Conservation (phyloP, 129 eudicot species). For the Smallanthus sonchifolius region DNA sequence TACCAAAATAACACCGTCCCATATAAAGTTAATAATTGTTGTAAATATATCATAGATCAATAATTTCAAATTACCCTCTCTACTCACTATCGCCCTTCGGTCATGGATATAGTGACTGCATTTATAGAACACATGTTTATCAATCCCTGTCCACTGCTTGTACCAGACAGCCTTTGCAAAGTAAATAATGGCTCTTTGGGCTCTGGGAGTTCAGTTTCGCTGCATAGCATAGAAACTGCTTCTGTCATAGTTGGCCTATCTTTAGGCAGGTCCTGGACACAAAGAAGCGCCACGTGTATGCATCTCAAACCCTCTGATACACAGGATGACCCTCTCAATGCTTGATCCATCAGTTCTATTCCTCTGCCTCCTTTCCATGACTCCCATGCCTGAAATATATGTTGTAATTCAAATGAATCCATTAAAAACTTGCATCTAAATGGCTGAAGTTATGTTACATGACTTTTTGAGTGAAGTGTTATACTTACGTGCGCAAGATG, state of each 20-base stretch:
- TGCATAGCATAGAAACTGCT: slow-evolving; percentile 32
- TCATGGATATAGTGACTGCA: slow-evolving; percentile 17
- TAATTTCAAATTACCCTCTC: not conserved
- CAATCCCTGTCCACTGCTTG: not conserved
- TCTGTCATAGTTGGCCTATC: slow-evolving; percentile 41
- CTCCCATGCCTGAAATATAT: slow-evolving; percentile 44
- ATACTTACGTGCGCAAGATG: slow-evolving; percentile 38
- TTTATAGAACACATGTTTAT: slow-evolving; percentile 21
- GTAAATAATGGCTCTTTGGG: slow-evolving; percentile 38
- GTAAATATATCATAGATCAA: not conserved
- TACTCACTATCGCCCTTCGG: slow-evolving; percentile 17
- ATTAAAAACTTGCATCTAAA: not conserved
- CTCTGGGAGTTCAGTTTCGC: slow-evolving; percentile 30
- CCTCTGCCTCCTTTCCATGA: slow-evolving; percentile 33
- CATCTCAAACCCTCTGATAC: slow-evolving; percentile 31
- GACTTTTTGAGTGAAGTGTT: not conserved
- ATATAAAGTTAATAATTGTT: not conserved
- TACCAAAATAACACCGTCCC: not conserved
- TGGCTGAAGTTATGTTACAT: slow-evolving; percentile 2
- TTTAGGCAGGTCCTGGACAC: slow-evolving; percentile 32
- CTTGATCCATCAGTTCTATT: slow-evolving; percentile 36
- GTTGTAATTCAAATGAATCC: not conserved
- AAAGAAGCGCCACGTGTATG: slow-evolving; percentile 42
- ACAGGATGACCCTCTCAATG: slow-evolving; percentile 6
- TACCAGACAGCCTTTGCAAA: slow-evolving; percentile 16